Conservation (phyloP, 2,329 filamentous ascomycete genomes). For the Diaporthe batatas region DNA sequence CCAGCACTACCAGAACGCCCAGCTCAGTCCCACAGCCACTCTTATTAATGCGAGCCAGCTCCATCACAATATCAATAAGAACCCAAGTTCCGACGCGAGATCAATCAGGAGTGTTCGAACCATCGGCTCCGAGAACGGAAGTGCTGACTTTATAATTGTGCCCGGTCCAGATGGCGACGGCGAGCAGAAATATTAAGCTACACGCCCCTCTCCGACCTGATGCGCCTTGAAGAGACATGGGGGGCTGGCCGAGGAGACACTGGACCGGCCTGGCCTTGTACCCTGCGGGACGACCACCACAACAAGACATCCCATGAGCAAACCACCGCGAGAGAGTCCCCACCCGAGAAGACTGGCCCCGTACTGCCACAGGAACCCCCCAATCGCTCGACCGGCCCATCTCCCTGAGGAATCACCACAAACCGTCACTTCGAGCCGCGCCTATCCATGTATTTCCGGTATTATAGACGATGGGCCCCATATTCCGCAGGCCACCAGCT, state of each 20-base stretch:
- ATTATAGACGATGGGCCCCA: constrained; percentile 31
- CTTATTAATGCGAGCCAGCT: constrained; percentile 46
- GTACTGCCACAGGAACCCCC: constrained; percentile 14
- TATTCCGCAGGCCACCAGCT: constrained; percentile 5
- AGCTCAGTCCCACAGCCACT: constrained; percentile 42
- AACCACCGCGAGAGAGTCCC: constrained; percentile 2
- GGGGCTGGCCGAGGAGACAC: constrained; percentile 2
- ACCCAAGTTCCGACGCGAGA: constrained; percentile 40
- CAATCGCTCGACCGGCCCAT: background rate
- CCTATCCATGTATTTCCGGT: constrained; percentile 1
- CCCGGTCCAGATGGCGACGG: constrained; percentile 57
- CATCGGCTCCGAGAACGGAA: constrained; percentile 51
- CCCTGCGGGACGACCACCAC: background rate
- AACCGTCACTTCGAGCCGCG: constrained; percentile 1
- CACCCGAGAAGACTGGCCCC: constrained; percentile 22
- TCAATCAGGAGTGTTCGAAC: constrained; percentile 42
- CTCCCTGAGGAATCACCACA: constrained; percentile 5
- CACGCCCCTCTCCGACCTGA: constrained; percentile 4
- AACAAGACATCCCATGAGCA: background rate
- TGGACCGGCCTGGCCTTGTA: background rate
- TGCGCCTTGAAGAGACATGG: constrained; percentile 16
- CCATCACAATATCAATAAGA: constrained; percentile 44
- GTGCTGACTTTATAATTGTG: constrained; percentile 59
- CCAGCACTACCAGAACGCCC: constrained; percentile 42
- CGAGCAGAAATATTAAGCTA: constrained; percentile 47